These are phyloP conservation scores for Cylindricascospora bacillispora DNA, from an alignment of 1,139 yeast species.

Conservation along the genomic window DNA sequence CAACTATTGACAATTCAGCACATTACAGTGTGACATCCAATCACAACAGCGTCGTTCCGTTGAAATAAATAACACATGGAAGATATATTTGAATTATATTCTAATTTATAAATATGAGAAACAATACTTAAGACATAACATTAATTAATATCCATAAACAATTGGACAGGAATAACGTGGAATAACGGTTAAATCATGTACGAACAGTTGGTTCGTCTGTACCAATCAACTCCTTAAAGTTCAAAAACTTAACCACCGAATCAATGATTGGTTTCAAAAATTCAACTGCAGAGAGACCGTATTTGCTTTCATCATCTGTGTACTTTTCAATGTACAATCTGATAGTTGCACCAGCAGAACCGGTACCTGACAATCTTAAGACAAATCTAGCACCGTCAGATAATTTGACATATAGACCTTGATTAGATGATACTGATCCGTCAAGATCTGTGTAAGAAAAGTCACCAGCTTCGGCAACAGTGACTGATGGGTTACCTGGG, in stretches of 20 bases:
- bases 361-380: conserved; percentile 92
- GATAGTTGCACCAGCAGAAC: conserved; percentile 95
- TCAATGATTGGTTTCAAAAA: conserved; percentile 52
- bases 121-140: no score
- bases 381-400: conserved; percentile 77
- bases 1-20: no score
- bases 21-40: no score
- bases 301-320: conserved; percentile 44
- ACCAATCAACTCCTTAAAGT: conserved; percentile 63
- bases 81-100: no score
- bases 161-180: no score
- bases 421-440: conserved; percentile 82
- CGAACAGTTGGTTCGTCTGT: conserved; percentile 82
- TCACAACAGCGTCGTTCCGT: no score
- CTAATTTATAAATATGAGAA: no score
- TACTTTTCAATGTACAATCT: conserved; percentile 85
- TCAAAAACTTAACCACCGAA: conserved; percentile 53
- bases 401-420: conserved; percentile 80
- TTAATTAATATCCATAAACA: no score
- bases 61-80: no score
- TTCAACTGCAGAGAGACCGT: conserved; percentile 47
- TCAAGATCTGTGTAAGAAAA: conserved; percentile 90
- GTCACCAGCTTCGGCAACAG: conserved; percentile 67
- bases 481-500: conserved; percentile 33
- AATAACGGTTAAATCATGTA: no score